Evolutionary conservation across 805 yeast genomes (phyloP).

Genomic region (Myxozyma kluyveri): DNA sequence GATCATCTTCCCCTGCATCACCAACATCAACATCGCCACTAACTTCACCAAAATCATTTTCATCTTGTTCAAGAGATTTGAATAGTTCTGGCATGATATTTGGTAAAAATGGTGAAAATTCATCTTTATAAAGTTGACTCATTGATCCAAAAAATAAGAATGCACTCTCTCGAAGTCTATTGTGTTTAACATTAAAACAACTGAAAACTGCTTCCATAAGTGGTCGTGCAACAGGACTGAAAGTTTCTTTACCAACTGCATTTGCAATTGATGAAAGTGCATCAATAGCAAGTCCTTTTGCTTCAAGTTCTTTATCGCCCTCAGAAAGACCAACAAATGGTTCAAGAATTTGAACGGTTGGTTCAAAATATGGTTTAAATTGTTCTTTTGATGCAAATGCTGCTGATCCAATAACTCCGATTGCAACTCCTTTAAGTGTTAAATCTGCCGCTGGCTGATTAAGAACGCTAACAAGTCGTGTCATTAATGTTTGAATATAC

Average conservation of each 20-base stretch:
- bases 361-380: constrained; percentile 80
- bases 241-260: constrained; percentile 91
- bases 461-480: constrained; percentile 80
- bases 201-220: constrained; percentile 82
- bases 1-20: constrained; percentile 54
- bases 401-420: constrained; percentile 94
- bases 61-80: constrained; percentile 81
- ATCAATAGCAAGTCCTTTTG: constrained; percentile 89
- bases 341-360: constrained; percentile 75
- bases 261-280: constrained; percentile 91
- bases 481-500: constrained; percentile 86
- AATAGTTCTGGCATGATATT: constrained; percentile 80
- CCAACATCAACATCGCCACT: constrained; percentile 32
- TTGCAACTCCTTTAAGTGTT: constrained; percentile 57
- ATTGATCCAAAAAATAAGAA: constrained; percentile 88
- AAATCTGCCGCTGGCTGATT: constrained; percentile 58
- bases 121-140: constrained; percentile 92
- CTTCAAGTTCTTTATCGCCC: constrained; percentile 84
- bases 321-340: constrained; percentile 71
- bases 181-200: constrained; percentile 52
- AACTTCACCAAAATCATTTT: constrained; percentile 45
- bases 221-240: constrained; percentile 81
- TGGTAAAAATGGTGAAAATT: constrained; percentile 80
- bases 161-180: constrained; percentile 90
- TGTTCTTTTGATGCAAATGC: constrained; percentile 92